Evolutionary conservation across 768 basidiomycete species (phyloP).

Genomic region (Kwoniella heveanensis): DNA sequence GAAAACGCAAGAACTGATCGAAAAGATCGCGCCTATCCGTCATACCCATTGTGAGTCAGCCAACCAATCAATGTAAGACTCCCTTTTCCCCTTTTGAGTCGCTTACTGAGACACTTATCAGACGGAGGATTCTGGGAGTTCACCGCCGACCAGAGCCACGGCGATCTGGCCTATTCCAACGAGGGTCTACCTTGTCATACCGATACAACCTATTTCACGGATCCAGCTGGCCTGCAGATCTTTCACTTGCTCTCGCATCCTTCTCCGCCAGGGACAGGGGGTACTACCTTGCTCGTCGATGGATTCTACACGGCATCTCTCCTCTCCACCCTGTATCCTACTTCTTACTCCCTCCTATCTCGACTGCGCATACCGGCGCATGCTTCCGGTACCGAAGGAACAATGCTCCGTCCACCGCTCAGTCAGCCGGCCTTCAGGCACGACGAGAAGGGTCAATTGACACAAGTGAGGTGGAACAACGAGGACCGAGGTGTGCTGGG

Average conservation of each 20-base stretch:
- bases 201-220: slow-evolving; percentile 77
- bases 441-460: slow-evolving; percentile 67
- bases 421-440: slow-evolving; percentile 75
- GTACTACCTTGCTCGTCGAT: slow-evolving; percentile 88
- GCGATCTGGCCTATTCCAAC: slow-evolving; percentile 92
- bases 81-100: background rate
- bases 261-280: slow-evolving; percentile 72
- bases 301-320: slow-evolving; percentile 88
- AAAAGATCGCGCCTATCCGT: slow-evolving; percentile 81
- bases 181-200: slow-evolving; percentile 84
- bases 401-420: slow-evolving; percentile 59
- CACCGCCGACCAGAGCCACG: slow-evolving; percentile 83
- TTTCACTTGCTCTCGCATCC: slow-evolving; percentile 81
- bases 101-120: slow-evolving; percentile 45
- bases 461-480: slow-evolving; percentile 89
- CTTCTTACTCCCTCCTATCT: slow-evolving; percentile 70
- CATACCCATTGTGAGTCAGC: slow-evolving; percentile 76
- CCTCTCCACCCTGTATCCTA: slow-evolving; percentile 71
- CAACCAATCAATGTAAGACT: no score
- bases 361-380: slow-evolving; percentile 73
- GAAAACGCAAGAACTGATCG: slow-evolving; percentile 75
- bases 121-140: slow-evolving; percentile 98
- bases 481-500: slow-evolving; percentile 85
- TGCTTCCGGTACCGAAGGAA: slow-evolving; percentile 74
- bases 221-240: slow-evolving; percentile 91